These are phyloP conservation scores for Brassica napus DNA, from an alignment of 345 rosid species.

Conservation along the genomic window Da-Ae NC_063445.1:7470501-7471000, in stretches of 20 bases:
- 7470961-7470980: slow-evolving; percentile 77
- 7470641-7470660: slow-evolving; percentile 87
- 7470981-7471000: slow-evolving; percentile 92
- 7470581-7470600: slow-evolving; percentile 62
- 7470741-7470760: slow-evolving; percentile 7
- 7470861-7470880: slow-evolving; percentile 59
- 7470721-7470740: slow-evolving; percentile 10
- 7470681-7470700: slow-evolving; percentile 83
- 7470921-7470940: slow-evolving; percentile 51
- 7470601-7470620: slow-evolving; percentile 53
- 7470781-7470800: slow-evolving; percentile 62
- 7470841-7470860: slow-evolving; percentile 76
- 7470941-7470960: slow-evolving; percentile 85
- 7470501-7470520: slow-evolving; percentile 83
- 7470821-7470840: slow-evolving; percentile 64
- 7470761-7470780: background rate
- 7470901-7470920: slow-evolving; percentile 60
- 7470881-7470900: slow-evolving; percentile 57
- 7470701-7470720: slow-evolving; percentile 86
- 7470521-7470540: slow-evolving; percentile 95
- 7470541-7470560: slow-evolving; percentile 99
- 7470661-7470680: slow-evolving; percentile 90
- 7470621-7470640: slow-evolving; percentile 64
- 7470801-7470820: slow-evolving; percentile 64
- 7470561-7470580: slow-evolving; percentile 74